Percentiles rank a stretch among this genome's conserved stretches.
phyloP scores from a whole-genome alignment of 2,329 filamentous ascomycete genomes.

The Ceratocystiopsis brevicomis region DNA sequence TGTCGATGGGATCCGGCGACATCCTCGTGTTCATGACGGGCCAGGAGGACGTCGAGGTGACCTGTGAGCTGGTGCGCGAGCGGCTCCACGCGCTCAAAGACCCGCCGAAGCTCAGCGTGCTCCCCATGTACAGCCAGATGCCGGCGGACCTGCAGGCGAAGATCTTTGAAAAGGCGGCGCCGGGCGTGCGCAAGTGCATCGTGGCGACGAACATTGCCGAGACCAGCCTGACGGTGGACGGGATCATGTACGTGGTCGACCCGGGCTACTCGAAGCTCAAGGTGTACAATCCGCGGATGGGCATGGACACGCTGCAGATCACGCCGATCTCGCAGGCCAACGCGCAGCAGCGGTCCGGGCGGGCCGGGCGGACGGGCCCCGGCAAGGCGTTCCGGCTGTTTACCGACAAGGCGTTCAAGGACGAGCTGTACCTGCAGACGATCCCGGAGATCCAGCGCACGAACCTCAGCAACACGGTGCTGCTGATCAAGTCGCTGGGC shows the following conservation, averaged over 20 bases:
- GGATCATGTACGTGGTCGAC: conserved; percentile 98
- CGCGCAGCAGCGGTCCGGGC: conserved; percentile 77
- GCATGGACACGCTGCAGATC: conserved; percentile 96
- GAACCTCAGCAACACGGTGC: conserved; percentile 84
- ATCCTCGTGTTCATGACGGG: conserved; percentile 99
- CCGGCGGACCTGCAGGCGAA: conserved; percentile 93
- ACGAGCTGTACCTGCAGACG: conserved; percentile 90
- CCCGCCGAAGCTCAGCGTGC: conserved; percentile 79
- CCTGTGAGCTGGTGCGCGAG: conserved; percentile 82
- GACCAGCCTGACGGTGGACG: conserved; percentile 92
- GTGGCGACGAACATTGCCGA: conserved; percentile 98
- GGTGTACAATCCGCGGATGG: conserved; percentile 97
- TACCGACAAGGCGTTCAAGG: conserved; percentile 85
- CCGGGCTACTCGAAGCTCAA: conserved; percentile 93
- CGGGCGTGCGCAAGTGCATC: conserved; percentile 89
- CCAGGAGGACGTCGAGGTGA: conserved; percentile 94
- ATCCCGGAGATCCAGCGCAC: conserved; percentile 97
- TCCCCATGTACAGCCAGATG: conserved; percentile 99
- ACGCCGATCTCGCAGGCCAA: conserved; percentile 97
- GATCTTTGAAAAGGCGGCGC: conserved; percentile 82
- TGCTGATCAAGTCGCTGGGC: conserved; percentile 83
- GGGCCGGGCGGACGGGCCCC: conserved; percentile 83
- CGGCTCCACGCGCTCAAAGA: conserved; percentile 78
- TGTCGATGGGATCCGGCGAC: conserved; percentile 81
- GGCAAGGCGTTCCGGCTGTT: conserved; percentile 90